Conservation (phyloP, 208 protist species). For the Vickermania spadyakhi region DNA sequence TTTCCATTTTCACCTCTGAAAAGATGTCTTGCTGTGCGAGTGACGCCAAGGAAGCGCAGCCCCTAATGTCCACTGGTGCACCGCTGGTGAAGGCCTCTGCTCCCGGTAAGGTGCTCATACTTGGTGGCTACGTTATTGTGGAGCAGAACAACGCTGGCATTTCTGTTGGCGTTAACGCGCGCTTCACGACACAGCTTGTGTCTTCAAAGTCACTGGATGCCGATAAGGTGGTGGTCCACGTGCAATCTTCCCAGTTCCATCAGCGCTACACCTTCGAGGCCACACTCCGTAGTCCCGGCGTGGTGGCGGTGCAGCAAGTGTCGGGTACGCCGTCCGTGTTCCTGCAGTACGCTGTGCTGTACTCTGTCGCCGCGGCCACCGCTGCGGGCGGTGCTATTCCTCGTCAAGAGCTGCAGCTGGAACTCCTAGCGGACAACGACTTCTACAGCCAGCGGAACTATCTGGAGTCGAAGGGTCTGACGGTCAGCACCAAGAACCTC, state of each 20-base stretch:
- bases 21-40: neutral
- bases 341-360: constrained; percentile 63
- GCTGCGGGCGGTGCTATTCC: constrained; percentile 5
- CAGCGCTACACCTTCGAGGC: constrained; percentile 42
- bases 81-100: constrained; percentile 43
- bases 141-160: constrained; percentile 87
- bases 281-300: constrained; percentile 4
- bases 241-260: constrained; percentile 79
- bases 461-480: constrained; percentile 34
- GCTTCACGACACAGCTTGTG: constrained; percentile 66
- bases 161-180: constrained; percentile 87
- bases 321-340: constrained; percentile 48
- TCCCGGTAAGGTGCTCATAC: constrained; percentile 94
- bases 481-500: constrained; percentile 47
- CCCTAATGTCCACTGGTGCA: too few species aligned
- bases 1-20: too few species aligned
- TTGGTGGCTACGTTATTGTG: constrained; percentile 94
- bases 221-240: constrained; percentile 29
- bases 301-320: constrained; percentile 42
- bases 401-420: constrained; percentile 15
- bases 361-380: constrained; percentile 37
- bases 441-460: constrained; percentile 91
- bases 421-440: constrained; percentile 85
- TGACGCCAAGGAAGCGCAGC: neutral
- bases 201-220: constrained; percentile 6